Base-by-base conservation (phyloP, 2,329 filamentous ascomycete species). In the Monosporascus sp. region DNA sequence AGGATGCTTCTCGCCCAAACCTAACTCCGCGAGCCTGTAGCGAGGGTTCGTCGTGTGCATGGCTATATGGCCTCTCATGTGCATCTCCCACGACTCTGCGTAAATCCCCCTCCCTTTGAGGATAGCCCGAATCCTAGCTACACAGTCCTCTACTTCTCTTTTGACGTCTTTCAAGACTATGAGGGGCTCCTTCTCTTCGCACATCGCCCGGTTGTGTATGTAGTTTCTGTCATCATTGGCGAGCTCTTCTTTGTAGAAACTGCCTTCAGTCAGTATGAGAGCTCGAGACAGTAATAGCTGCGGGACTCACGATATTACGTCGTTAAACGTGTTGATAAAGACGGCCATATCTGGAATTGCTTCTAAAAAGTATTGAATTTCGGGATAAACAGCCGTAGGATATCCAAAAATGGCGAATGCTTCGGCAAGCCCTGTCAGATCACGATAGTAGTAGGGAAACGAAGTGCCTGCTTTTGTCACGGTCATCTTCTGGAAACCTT, bases 401-500 rank as follows among this genome's bases (percentile, higher is more conserved):
- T 60, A 61, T 48, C 59, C 59, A 51, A 61, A 61, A 11, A 60
- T 58, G 37, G 58, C 58, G 41, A 57, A 61, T 3, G 59, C 59
- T 5, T 60, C 53, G 24, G 59, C 55, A 38, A 61, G 58, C 48
- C 59, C 59, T 15, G 58, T 52, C 49, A 61, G 31, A 53, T 58
- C 59, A 17, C 59, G 45, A 38, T 57, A 53, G 22, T 58, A 61
- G 51, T 60, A 50, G 27, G 59, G 56, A 44, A 61, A 60, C 52
- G 56, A 57, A 14, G 38, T 27, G 27, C 58, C 58, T 17, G 53
- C 48, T 18, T 51, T 37, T 2, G 59, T 58, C n/a, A 58, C 45
- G 15, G 38, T 2, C 50, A 61, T 54, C 20, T 52, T 57, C 25
- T 55, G 54, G 54, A 61, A 61, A 2, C 58, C 59, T 1, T 54